Base-by-base conservation (phyloP, 805 yeast genomes). In the Wickerhamiella lipophila region DNA sequence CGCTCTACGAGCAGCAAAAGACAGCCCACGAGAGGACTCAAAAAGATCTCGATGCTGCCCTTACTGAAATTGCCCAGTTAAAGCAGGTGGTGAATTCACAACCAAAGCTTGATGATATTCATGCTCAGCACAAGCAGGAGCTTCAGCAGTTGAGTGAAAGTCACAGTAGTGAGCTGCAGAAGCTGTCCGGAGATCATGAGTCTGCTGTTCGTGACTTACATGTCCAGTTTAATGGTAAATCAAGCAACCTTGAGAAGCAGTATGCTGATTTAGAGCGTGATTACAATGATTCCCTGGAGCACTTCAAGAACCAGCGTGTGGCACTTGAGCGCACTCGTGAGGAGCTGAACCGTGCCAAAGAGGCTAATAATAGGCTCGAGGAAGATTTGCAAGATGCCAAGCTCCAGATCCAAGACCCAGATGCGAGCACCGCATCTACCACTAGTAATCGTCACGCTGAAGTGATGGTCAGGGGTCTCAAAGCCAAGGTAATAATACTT, bases 401-500 rank as follows among this genome's bases (percentile, higher is more conserved):
- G 59, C 61, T 81, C 53, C 75, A 57, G 15, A 58, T 55, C 19
- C 61, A 53, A 4, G 64, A 54, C 9, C 64, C 55, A n/a, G 66
- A 61, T 23, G 60, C 58, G 16, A 64, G 61, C 25, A 64, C 59
- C n/a, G 58, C 47, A 22, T 54, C 64, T 21, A 53, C 61, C 25
- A 64, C 58, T 25, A 50, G 66, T 18, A 46, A 52, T 18, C 61
- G 83, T 42, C 86, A 81, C 54, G 83, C 74, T 58, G 82, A 78
- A 53, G 72, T 85, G 68, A 83, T 80, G 64, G 73, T 86, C 40
- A 78, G 83, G 57, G 95, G 86, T 57, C 67, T 86, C 56, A 83
- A 84, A 58, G 95, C 95, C 3, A 94, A 85, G 61, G 68, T 86
- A 55, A 81, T 75, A 58, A 82, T 86, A 49, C 73, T 81, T 55